Conservation (phyloP, 805 yeast species). For the Ogataea kodamae region DNA sequence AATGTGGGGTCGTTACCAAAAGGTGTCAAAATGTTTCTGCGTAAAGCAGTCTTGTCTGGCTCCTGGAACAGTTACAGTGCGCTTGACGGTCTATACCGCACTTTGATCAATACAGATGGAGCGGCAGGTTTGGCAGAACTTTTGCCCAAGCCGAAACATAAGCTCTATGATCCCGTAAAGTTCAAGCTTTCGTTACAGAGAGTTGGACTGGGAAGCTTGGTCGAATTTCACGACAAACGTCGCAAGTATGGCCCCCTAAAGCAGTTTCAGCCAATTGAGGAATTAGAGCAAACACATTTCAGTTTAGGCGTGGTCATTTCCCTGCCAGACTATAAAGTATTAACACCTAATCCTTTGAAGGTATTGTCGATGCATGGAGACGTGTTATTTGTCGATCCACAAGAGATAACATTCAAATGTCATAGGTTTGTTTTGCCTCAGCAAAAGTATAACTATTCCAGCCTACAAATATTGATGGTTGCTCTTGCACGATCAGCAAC, state of each 20-base stretch:
- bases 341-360: conserved; percentile 1
- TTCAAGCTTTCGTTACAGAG: conserved; percentile 1
- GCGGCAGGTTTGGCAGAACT: neutral
- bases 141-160: conserved; percentile 1
- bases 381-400: conserved; percentile 47
- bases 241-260: neutral
- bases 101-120: neutral
- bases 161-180: conserved; percentile 1
- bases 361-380: conserved; percentile 37
- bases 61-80: conserved; percentile 1
- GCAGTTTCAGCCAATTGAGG: neutral
- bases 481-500: conserved; percentile 4
- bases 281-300: neutral
- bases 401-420: conserved; percentile 39
- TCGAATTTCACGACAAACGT: conserved; percentile 1
- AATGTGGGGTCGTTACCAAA: conserved; percentile 6
- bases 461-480: conserved; percentile 3
- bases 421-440: conserved; percentile 12
- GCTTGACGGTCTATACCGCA: conserved; percentile 1
- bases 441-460: neutral
- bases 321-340: conserved; percentile 3
- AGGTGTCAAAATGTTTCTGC: neutral
- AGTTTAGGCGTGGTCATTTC: conserved; percentile 3
- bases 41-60: too few species aligned
- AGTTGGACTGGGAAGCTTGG: conserved; percentile 1